phyloP scores from a whole-genome alignment of 23 red algal genomes.

The Cyanidioschyzon merolae region DNA sequence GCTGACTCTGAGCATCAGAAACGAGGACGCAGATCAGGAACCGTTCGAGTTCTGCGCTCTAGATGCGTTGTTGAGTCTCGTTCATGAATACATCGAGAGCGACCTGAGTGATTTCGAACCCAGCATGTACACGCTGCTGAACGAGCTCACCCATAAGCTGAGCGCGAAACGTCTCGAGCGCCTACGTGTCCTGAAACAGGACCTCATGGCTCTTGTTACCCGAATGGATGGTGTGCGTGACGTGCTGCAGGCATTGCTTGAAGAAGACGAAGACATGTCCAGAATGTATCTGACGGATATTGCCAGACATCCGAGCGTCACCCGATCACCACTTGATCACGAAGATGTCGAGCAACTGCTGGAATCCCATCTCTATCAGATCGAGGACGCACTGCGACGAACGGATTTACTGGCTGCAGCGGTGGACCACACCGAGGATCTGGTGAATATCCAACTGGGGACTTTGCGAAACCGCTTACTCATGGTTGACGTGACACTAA shows the following conservation, averaged over 20 bases:
- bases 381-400: not conserved
- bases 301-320: not conserved
- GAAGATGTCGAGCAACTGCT: conserved; percentile 6
- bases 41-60: conserved; percentile 14
- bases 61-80: not conserved
- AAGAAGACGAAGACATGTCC: conserved; percentile 13
- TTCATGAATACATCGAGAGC: not conserved
- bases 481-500: conserved; percentile 4
- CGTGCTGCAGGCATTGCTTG: conserved; percentile 7
- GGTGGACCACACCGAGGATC: conserved; percentile 14
- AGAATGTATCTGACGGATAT: conserved; percentile 4
- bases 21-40: not conserved
- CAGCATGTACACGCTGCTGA: not conserved
- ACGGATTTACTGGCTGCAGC: not conserved
- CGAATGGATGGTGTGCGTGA: not conserved
- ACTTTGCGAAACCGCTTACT: conserved; percentile 5
- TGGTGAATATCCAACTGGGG: conserved; percentile 9
- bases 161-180: conserved; percentile 4
- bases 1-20: not conserved
- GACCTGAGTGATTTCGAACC: conserved; percentile 12
- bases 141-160: conserved; percentile 3
- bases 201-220: not conserved
- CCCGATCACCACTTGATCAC: not conserved
- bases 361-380: not conserved
- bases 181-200: not conserved